Conservation (phyloP, 495 filamentous ascomycete species). For the Rhizodiscina lignyota region DNA sequence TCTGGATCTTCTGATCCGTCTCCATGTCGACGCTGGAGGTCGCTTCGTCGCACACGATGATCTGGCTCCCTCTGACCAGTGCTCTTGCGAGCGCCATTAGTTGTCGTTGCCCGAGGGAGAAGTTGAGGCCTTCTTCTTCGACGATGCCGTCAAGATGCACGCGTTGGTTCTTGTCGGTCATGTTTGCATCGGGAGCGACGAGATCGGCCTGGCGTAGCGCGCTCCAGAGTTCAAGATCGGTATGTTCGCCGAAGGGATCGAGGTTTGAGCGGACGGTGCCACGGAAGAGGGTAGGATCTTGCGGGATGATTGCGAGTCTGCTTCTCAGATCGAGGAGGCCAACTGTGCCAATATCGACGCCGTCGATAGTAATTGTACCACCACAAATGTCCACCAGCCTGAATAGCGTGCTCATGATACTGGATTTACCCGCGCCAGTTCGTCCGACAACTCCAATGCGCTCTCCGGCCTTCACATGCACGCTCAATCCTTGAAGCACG, state of each 20-base stretch:
- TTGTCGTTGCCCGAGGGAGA: slow-evolving; percentile 89
- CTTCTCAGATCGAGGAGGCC: slow-evolving; percentile 78
- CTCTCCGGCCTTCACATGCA: slow-evolving; percentile 71
- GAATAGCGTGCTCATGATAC: slow-evolving; percentile 88
- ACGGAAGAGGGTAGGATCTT: slow-evolving; percentile 88
- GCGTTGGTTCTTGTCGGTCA: slow-evolving; percentile 31
- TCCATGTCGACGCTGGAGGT: slow-evolving; percentile 90
- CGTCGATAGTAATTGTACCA: slow-evolving; percentile 81
- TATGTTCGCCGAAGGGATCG: slow-evolving; percentile 80
- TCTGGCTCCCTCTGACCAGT: slow-evolving; percentile 67
- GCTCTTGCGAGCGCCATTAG: slow-evolving; percentile 89
- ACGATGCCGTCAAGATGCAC: slow-evolving; percentile 73
- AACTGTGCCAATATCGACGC: slow-evolving; percentile 69
- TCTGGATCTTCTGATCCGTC: slow-evolving; percentile 89
- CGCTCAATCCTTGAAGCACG: slow-evolving; percentile 59
- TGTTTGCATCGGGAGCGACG: slow-evolving; percentile 33
- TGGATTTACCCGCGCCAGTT: slow-evolving; percentile 87
- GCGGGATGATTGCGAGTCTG: slow-evolving; percentile 84
- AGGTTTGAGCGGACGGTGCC: slow-evolving; percentile 84
- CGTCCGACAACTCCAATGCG: slow-evolving; percentile 87
- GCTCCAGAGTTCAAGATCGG: slow-evolving; percentile 74
- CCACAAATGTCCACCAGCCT: slow-evolving; percentile 70
- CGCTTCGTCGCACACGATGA: slow-evolving; percentile 94
- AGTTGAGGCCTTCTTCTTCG: slow-evolving; percentile 92
- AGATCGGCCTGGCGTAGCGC: slow-evolving; percentile 72